Base-by-base conservation (phyloP, 345 rosid genomes). In the Brassica carinata region DNA sequence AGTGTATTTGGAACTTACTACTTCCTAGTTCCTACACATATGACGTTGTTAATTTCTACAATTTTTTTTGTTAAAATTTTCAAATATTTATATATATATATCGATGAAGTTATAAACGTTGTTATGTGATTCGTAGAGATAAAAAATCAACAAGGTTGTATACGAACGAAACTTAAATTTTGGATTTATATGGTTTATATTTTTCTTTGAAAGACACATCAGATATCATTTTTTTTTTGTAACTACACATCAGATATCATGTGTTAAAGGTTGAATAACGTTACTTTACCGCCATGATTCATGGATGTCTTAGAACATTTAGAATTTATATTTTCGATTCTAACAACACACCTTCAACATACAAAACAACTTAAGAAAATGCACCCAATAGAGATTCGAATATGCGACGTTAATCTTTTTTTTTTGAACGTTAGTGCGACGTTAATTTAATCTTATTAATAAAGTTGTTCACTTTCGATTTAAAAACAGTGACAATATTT, bases 331-430 rank as follows among this genome's bases (percentile, higher is more conserved):
- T 64, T 74, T 74, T 31, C 19, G 62, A 64, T 31, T 64, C 63
- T 10, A 30, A 30, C 51, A 74, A 74, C 18, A 64, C 78, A 74
- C 71, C 78, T 64, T 74, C 78, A 74, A 74, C 78, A 51, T 64
- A 74, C 78, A 74, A 74, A 74, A 74, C 31, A 64, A 74, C 45
- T 17, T 64, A 19, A 19, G 7, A 43, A 27, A 31, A 31, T 1
- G 10, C 48, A 3, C 30, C 18, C 31, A 29, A 27, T 14, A 29
- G 27, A 43, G 19, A 45, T 74, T 15, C 18, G 53, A 43, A 63
- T 74, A 34, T 26, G 19, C 45, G 30, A 74, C 1, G 1, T 29
- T 29, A 74, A 3, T 45, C 69, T 17, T 15, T 5, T 43, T 33
- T 8, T 36, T 40, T 40, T 40, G 3, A 40, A 40, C 48, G 2